Base-by-base conservation (phyloP, 768 basidiomycete genomes). In the Leucogyrophana mollusca region DNA sequence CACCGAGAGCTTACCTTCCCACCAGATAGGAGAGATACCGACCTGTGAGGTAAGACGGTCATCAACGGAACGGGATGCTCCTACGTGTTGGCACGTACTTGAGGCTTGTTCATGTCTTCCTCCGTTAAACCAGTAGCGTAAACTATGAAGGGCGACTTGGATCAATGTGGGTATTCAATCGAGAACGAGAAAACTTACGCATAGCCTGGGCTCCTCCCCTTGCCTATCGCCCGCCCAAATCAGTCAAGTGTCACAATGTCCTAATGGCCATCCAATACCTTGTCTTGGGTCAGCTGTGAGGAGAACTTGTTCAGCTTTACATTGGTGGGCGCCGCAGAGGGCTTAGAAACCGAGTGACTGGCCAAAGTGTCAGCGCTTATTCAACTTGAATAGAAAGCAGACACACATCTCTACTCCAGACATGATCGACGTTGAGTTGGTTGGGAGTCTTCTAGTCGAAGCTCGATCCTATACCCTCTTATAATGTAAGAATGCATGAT, bases 11-110 rank as follows among this genome's bases (percentile, higher is more conserved):
- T 50, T 53, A 85, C 90, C 90, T 77, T 93, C 90, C 89, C 90
- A 94, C 90, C 90, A 94, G 43, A 92, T 77, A 3, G 88, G 84
- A 23, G 87, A 87, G 58, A 94, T 90, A 37, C 91, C 91, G 57
- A 94, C 85, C 86, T 91, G 34, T 37, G 35, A n/a, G n/a, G 59
- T 17, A 53, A 18, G 36, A 22, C 36, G 27, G 46, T 55, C 22
- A 53, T 43, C 17, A 49, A 47, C 25, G 21, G 11, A 17, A 47
- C 14, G 39, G 33, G 16, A 25, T 21, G 36, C 41, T 48, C 16
- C 7, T 30, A 38, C 4, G 38, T 42, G 43, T 54, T 51, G 7
- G 14, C 14, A 43, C 4, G 42, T 59, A 86, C 87, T 76, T 93
- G 90, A 43, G 91, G 82, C 62, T 90, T 92, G 46, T 84, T 62